A percentile compares a stretch with the other conserved stretches of the same genome.
Evolutionary conservation across 768 basidiomycete species (phyloP).

Genomic region (Pleurotus citrinopileatus): DNA sequence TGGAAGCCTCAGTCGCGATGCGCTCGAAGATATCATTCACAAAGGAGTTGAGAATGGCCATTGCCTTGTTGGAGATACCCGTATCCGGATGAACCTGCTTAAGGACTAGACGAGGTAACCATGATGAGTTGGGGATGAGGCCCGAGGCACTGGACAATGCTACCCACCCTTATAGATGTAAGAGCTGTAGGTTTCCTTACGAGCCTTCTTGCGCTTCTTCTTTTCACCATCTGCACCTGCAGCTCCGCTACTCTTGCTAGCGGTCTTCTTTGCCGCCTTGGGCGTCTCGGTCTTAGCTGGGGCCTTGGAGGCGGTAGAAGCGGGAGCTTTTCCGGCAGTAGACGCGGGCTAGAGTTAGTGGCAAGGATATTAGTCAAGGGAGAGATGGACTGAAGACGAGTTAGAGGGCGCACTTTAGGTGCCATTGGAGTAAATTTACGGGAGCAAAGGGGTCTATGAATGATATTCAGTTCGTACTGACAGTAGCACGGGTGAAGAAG

Average conservation of each 20-base stretch:
- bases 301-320: constrained; percentile 60
- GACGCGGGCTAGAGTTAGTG: constrained; percentile 54
- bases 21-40: constrained; percentile 96
- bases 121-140: too few relatives aligned
- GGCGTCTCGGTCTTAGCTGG: constrained; percentile 44
- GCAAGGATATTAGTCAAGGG: constrained; percentile 5
- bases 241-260: constrained; percentile 44
- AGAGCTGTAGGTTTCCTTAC: constrained; percentile 82
- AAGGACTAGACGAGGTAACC: constrained; percentile 54
- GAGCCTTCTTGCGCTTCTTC: constrained; percentile 78
- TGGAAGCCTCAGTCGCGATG: constrained; percentile 86
- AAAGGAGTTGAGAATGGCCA: constrained; percentile 90
- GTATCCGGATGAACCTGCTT: constrained; percentile 98
- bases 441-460: constrained; percentile 6
- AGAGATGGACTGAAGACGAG: background rate
- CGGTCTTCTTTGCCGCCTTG: constrained; percentile 61
- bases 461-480: background rate
- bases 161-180: constrained; percentile 79
- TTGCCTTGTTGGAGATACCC: constrained; percentile 97
- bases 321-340: constrained; percentile 71
- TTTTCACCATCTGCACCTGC: constrained; percentile 61
- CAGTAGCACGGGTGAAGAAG: background rate
- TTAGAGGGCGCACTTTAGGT: constrained; percentile 28
- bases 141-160: background rate
- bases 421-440: constrained; percentile 23